phyloP scores from a whole-genome alignment of 345 rosid species.

The Populus davidiana region DNA sequence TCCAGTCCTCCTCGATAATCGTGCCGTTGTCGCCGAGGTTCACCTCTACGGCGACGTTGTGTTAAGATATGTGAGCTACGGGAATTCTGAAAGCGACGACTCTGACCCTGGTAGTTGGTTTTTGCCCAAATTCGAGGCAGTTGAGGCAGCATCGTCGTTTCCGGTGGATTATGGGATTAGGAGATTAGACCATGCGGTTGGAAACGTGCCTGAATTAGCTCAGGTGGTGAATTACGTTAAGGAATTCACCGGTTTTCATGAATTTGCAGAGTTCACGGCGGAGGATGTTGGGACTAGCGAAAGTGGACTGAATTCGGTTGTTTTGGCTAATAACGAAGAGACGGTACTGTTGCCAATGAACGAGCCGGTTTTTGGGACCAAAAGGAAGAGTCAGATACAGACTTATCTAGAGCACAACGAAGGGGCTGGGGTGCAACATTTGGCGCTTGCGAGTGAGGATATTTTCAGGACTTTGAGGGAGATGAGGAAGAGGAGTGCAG shows the following conservation, averaged over 20 bases:
- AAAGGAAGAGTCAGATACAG: constrained; percentile 93
- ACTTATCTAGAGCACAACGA: constrained; percentile 88
- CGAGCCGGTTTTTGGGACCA: constrained; percentile 90
- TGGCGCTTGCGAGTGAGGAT: constrained; percentile 70
- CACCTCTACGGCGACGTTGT: constrained; percentile 82
- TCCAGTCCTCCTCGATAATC: constrained; percentile 46
- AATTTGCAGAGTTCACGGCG: constrained; percentile 88
- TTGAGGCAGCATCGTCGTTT: constrained; percentile 49
- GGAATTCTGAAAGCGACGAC: constrained; percentile 5
- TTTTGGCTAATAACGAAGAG: constrained; percentile 73
- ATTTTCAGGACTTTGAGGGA: constrained; percentile 75
- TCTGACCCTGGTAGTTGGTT: constrained; percentile 26
- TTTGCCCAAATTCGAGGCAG: constrained; percentile 61
- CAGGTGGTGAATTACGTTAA: constrained; percentile 61
- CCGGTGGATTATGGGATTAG: constrained; percentile 72
- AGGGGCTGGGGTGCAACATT: constrained; percentile 84
- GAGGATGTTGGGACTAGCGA: constrained; percentile 89
- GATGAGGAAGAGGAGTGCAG: constrained; percentile 71
- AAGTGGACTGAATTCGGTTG: constrained; percentile 82
- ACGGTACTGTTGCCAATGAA: constrained; percentile 75
- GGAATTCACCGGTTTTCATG: constrained; percentile 79
- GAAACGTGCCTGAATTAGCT: constrained; percentile 75
- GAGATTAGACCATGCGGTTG: constrained; percentile 85
- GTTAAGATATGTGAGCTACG: constrained; percentile 67
- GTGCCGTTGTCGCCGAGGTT: constrained; percentile 62